Conservation (phyloP, 495 filamentous ascomycete genomes). For the Clavariopsis aquatica region DNA sequence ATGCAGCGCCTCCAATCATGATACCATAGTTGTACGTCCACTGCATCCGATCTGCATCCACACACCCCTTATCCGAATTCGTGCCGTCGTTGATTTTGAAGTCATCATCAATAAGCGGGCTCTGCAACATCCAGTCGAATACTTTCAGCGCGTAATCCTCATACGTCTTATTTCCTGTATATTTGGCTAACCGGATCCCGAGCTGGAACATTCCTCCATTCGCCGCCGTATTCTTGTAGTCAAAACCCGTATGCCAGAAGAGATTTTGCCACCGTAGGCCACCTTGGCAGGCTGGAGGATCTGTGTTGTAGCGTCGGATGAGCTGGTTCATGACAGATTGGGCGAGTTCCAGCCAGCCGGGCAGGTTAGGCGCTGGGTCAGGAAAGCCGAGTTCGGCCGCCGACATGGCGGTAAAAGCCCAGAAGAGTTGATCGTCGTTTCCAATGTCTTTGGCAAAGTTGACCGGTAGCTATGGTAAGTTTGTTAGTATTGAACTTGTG, state of each 20-base stretch:
- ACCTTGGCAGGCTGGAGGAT: conserved; percentile 58
- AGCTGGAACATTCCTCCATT: conserved; percentile 83
- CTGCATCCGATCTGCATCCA: conserved; percentile 13
- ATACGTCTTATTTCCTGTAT: conserved; percentile 78
- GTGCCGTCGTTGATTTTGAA: conserved; percentile 17
- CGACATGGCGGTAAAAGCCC: conserved; percentile 42
- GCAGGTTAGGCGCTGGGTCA: conserved; percentile 22
- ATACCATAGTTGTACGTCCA: conserved; percentile 65
- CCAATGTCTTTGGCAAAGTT: conserved; percentile 64
- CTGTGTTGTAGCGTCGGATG: conserved; percentile 64
- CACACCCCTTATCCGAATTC: conserved; percentile 9
- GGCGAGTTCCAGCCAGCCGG: conserved; percentile 39
- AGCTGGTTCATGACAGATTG: conserved; percentile 41
- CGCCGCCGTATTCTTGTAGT: conserved; percentile 79
- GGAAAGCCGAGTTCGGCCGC: conserved; percentile 41
- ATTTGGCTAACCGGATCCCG: conserved; percentile 71
- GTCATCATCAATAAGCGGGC: conserved; percentile 51
- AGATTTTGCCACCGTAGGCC: conserved; percentile 87
- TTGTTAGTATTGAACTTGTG: neutral
- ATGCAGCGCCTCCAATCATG: conserved; percentile 66
- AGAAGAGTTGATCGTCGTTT: conserved; percentile 45
- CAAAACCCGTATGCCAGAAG: conserved; percentile 73
- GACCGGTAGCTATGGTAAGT: conserved; percentile 57
- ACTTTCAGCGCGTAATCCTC: conserved; percentile 71
- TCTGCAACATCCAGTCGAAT: conserved; percentile 68